A percentile compares a stretch with the other conserved stretches of the same genome.
These are phyloP conservation scores for Daldinia vernicosa DNA, from an alignment of 495 filamentous ascomycete genomes.

Conservation along the genomic window DNA sequence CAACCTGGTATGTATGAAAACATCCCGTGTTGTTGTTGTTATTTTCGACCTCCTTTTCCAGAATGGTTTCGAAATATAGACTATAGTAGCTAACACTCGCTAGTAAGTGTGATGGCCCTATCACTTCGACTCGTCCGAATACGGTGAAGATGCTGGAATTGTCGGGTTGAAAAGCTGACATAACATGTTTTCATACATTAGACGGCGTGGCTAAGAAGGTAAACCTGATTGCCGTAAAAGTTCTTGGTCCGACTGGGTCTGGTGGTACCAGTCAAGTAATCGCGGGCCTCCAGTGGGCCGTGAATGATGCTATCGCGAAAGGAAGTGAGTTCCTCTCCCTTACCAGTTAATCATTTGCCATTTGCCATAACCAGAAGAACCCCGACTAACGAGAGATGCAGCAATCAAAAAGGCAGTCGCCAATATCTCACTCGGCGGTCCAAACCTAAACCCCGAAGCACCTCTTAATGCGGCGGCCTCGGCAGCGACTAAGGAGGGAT, in stretches of 20 bases:
- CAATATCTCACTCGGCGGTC: slow-evolving; percentile 60
- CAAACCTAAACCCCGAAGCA: slow-evolving; percentile 42
- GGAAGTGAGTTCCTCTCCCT: slow-evolving; percentile 25
- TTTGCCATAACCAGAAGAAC: background rate
- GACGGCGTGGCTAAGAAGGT: slow-evolving; percentile 52
- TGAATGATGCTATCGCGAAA: slow-evolving; percentile 47
- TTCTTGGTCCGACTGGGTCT: slow-evolving; percentile 50
- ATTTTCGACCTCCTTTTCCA: too few species aligned
- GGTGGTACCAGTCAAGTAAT: slow-evolving; percentile 56
- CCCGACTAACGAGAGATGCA: slow-evolving; percentile 13
- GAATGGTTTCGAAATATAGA: too few species aligned
- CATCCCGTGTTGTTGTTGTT: too few species aligned
- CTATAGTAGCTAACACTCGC: too few species aligned
- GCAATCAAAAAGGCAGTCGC: slow-evolving; percentile 49
- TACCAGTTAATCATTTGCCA: background rate
- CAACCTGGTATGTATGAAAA: too few species aligned
- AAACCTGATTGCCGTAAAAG: slow-evolving; percentile 49
- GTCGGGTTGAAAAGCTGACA: too few species aligned
- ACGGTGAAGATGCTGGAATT: too few species aligned
- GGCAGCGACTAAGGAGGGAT: slow-evolving; percentile 51
- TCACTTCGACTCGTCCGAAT: too few species aligned
- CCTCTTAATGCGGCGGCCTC: slow-evolving; percentile 55
- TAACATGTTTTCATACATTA: too few species aligned
- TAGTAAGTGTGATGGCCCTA: too few species aligned
- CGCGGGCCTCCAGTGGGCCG: slow-evolving; percentile 60